phyloP scores from a whole-genome alignment of 169 alveolate species.

The Cryptosporidium meleagridis region DNA sequence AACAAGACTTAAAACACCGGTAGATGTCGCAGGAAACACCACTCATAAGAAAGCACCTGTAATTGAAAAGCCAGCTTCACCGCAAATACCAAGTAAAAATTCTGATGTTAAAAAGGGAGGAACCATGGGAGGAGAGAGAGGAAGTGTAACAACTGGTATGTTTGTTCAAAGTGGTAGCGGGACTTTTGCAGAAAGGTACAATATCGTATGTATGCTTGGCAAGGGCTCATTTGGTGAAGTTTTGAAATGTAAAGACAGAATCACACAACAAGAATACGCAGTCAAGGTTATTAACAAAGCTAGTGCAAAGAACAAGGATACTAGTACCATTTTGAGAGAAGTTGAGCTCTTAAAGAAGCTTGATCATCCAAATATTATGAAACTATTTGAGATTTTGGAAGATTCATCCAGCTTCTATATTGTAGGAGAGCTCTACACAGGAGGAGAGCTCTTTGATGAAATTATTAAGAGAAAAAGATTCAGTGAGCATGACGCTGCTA shows the following conservation, averaged over 20 bases:
- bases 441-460: constrained; percentile 95
- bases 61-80: background rate
- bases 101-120: constrained; percentile 7
- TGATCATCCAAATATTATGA: constrained; percentile 92
- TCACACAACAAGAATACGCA: constrained; percentile 90
- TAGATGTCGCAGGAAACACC: background rate
- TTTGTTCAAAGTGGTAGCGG: constrained; percentile 88
- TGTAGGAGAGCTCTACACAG: constrained; percentile 92
- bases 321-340: constrained; percentile 86
- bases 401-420: constrained; percentile 88
- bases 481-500: constrained; percentile 93
- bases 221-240: constrained; percentile 94
- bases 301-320: constrained; percentile 87
- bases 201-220: constrained; percentile 89
- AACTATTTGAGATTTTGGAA: constrained; percentile 89
- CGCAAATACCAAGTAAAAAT: background rate
- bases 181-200: constrained; percentile 86
- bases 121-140: constrained; percentile 56
- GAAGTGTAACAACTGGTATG: constrained; percentile 90
- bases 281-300: constrained; percentile 90
- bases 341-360: constrained; percentile 86
- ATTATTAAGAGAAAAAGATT: constrained; percentile 90
- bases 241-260: constrained; percentile 86
- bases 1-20: constrained; percentile 20
- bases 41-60: background rate